Evolutionary conservation across 2,329 filamentous ascomycete species (phyloP).

Genomic region (Sporothrix brunneoviolacea): DNA sequence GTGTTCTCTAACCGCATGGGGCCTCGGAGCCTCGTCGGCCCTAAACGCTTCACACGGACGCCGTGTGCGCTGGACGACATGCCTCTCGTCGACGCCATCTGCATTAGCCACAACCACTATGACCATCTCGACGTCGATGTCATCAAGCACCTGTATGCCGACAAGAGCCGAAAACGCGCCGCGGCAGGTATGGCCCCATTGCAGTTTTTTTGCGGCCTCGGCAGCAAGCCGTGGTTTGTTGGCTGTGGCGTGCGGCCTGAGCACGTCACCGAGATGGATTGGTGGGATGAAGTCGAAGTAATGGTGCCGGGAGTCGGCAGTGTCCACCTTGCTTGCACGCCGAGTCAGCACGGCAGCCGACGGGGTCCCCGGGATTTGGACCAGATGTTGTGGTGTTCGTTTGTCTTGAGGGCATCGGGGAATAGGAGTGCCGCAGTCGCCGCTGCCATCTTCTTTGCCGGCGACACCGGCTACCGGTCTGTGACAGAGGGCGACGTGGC

Average conservation of each 20-base stretch:
- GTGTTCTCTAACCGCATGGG: conserved; percentile 43
- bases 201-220: conserved; percentile 63
- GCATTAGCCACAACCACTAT: conserved; percentile 51
- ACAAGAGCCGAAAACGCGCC: conserved; percentile 21
- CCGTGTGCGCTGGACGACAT: conserved; percentile 43
- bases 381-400: conserved; percentile 64
- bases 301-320: conserved; percentile 19
- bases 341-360: conserved; percentile 61
- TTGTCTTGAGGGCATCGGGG: conserved; percentile 41
- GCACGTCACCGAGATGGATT: conserved; percentile 64
- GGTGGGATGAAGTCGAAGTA: conserved; percentile 57
- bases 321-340: conserved; percentile 57
- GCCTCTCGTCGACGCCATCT: conserved; percentile 43
- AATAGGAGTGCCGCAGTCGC: not conserved
- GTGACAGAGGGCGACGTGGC: conserved; percentile 4
- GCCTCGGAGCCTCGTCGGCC: conserved; percentile 35
- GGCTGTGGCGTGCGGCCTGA: conserved; percentile 43
- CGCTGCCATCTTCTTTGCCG: conserved; percentile 59
- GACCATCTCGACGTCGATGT: conserved; percentile 46
- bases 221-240: conserved; percentile 60
- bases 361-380: conserved; percentile 51
- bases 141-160: conserved; percentile 33
- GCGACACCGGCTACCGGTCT: conserved; percentile 59
- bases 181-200: conserved; percentile 1
- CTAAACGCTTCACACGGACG: conserved; percentile 44